Conservation (phyloP, 768 basidiomycete genomes). For the Pulveroboletus sp. region DNA sequence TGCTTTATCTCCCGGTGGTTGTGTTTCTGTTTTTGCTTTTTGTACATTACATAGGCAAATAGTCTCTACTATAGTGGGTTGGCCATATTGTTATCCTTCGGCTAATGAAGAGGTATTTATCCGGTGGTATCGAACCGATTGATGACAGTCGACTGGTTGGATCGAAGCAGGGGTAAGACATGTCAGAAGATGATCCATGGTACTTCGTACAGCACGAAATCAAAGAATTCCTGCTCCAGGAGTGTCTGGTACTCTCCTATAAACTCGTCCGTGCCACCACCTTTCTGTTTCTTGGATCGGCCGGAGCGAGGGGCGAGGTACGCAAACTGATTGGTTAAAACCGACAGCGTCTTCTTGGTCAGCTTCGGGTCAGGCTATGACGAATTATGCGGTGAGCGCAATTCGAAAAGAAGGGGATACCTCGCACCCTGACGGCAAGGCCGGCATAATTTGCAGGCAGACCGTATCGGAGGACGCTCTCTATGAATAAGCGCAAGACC, state of each 20-base stretch:
- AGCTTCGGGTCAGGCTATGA: constrained; percentile 81
- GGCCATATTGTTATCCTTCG: constrained; percentile 59
- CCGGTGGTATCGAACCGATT: constrained; percentile 11
- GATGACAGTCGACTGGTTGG: background rate
- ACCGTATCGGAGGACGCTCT: constrained; percentile 94
- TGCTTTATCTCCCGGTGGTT: constrained; percentile 26
- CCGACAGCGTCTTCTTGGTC: constrained; percentile 70
- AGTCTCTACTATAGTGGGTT: constrained; percentile 51
- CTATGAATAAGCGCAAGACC: constrained; percentile 84
- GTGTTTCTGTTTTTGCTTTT: constrained; percentile 23
- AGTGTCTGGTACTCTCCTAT: constrained; percentile 88
- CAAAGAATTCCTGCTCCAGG: constrained; percentile 94
- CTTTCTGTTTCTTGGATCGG: constrained; percentile 37
- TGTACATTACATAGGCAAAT: constrained; percentile 43
- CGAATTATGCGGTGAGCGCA: background rate
- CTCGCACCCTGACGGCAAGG: constrained; percentile 68
- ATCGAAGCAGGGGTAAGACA: background rate
- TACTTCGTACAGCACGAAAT: constrained; percentile 92
- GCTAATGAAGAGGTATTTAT: constrained; percentile 49
- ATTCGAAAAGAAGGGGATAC: background rate
- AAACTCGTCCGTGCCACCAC: constrained; percentile 57
- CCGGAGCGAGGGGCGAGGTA: constrained; percentile 73
- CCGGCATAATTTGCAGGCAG: constrained; percentile 89
- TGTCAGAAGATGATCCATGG: constrained; percentile 76
- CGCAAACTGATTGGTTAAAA: constrained; percentile 72